Evolutionary conservation across 164 flowering plant species (phyloP).

Genomic region (Umbellularia californica): DNA sequence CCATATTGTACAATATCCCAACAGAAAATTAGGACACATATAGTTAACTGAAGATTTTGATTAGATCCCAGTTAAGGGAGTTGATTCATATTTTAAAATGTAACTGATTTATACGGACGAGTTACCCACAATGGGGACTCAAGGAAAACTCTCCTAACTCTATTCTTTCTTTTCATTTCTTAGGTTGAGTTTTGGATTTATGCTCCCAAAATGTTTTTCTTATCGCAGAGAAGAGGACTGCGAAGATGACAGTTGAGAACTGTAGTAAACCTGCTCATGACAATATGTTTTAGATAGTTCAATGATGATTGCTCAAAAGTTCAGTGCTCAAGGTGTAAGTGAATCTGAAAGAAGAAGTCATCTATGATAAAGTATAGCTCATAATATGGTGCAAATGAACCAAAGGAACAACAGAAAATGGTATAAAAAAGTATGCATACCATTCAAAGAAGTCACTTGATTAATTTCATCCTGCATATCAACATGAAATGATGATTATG

Average conservation of each 20-base stretch:
- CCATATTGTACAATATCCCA: no score
- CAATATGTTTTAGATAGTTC: background rate
- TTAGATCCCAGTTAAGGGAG: no score
- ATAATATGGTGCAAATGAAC: background rate
- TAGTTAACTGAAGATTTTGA: no score
- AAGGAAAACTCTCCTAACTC: background rate
- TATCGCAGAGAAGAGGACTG: background rate
- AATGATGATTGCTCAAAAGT: background rate
- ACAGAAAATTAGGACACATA: no score
- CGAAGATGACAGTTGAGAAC: background rate
- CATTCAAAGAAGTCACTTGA: slow-evolving; percentile 21
- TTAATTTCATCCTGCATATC: slow-evolving; percentile 31
- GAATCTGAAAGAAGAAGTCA: background rate
- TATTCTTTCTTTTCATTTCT: background rate
- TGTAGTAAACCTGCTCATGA: background rate
- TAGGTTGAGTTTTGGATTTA: no score
- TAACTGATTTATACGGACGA: background rate
- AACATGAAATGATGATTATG: slow-evolving; percentile 1
- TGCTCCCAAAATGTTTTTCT: no score
- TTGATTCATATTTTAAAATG: background rate
- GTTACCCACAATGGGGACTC: background rate
- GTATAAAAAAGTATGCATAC: slow-evolving; percentile 20
- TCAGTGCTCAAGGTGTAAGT: background rate
- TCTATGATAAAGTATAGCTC: background rate
- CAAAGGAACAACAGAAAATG: background rate